Percentiles rank a stretch among this genome's conserved stretches.
Conservation (phyloP, 352 stramenopile species). For the Paralagenidium karlingii region DNA sequence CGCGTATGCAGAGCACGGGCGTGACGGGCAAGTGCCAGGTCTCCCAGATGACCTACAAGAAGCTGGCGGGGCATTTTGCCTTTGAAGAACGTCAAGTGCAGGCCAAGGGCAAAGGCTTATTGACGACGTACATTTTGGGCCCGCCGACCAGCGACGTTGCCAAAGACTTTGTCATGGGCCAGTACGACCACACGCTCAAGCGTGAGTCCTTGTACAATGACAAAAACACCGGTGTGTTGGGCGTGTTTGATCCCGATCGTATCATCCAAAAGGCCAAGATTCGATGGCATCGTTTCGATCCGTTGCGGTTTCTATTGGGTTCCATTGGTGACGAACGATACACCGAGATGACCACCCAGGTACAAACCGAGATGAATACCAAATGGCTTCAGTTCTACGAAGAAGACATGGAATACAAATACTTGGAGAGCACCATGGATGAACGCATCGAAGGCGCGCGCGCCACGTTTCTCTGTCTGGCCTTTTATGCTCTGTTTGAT, state of each 20-base stretch:
- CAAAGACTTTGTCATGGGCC: slow-evolving; percentile 33
- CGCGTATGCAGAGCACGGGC: slow-evolving; percentile 84
- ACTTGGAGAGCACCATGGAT: slow-evolving; percentile 41
- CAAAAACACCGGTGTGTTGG: not conserved
- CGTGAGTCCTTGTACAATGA: slow-evolving; percentile 48
- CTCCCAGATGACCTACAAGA: slow-evolving; percentile 73
- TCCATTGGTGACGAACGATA: too few relatives aligned
- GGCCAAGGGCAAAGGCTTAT: slow-evolving; percentile 76
- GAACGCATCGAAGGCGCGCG: slow-evolving; percentile 53
- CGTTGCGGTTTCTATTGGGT: slow-evolving; percentile 32
- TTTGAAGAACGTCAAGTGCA: slow-evolving; percentile 75
- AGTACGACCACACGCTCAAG: slow-evolving; percentile 56
- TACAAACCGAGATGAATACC: slow-evolving; percentile 47
- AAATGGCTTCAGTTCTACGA: slow-evolving; percentile 55
- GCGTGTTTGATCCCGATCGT: slow-evolving; percentile 9
- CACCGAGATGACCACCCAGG: slow-evolving; percentile 38
- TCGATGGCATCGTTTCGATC: slow-evolving; percentile 44
- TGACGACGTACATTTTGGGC: slow-evolving; percentile 76
- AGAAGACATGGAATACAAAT: slow-evolving; percentile 60
- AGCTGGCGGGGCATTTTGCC: slow-evolving; percentile 53
- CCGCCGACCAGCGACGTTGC: slow-evolving; percentile 54
- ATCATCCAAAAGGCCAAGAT: slow-evolving; percentile 36
- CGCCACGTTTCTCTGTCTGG: slow-evolving; percentile 36
- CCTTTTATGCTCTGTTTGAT: slow-evolving; percentile 47
- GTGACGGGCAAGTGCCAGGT: slow-evolving; percentile 67